Conservation (phyloP, 306 rosid species). For the Dalbergia oliveri region DNA sequence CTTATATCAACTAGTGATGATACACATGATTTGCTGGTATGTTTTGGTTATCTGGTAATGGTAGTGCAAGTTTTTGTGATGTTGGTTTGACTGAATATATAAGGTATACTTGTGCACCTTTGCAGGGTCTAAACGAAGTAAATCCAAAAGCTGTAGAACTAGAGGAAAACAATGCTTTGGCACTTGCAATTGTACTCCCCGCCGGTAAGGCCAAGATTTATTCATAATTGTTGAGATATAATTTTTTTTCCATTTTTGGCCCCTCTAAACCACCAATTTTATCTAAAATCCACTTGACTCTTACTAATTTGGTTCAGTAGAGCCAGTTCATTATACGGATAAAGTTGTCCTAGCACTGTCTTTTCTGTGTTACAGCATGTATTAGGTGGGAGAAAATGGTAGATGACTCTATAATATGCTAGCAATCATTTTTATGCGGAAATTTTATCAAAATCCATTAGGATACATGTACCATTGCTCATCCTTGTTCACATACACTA, state of each 20-base stretch:
- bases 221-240: constrained; percentile 27
- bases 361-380: too few relatives aligned
- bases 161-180: constrained; percentile 87
- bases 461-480: background rate
- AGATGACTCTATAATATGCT: too few relatives aligned
- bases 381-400: too few relatives aligned
- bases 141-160: constrained; percentile 78
- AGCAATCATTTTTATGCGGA: too few relatives aligned
- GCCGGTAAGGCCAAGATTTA: constrained; percentile 65
- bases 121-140: constrained; percentile 79
- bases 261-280: too few relatives aligned
- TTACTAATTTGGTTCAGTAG: too few relatives aligned
- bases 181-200: constrained; percentile 81
- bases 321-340: too few relatives aligned
- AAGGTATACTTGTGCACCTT: background rate
- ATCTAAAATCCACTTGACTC: too few relatives aligned
- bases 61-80: constrained; percentile 20
- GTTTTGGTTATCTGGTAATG: constrained; percentile 31
- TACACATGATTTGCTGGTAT: constrained; percentile 76
- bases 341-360: too few relatives aligned
- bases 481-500: constrained; percentile 9
- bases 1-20: constrained; percentile 66
- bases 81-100: constrained; percentile 34
- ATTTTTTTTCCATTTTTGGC: too few relatives aligned
- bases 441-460: too few relatives aligned